These are phyloP conservation scores for Claviceps arundinis DNA, from an alignment of 2,329 filamentous ascomycete species.

Conservation along the genomic window DNA sequence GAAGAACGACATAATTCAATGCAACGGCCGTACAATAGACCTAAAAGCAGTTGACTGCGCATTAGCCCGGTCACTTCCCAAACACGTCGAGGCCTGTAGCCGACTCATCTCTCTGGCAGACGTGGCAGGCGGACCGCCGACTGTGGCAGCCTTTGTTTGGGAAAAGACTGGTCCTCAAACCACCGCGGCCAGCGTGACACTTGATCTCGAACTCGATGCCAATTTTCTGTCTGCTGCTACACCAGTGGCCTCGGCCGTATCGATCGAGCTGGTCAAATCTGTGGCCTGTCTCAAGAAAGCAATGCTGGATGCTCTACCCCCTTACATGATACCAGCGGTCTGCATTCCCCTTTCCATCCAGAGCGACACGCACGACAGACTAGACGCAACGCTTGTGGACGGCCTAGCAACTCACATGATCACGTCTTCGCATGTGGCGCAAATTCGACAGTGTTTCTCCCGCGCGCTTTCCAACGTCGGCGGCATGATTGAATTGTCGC, in stretches of 20 bases:
- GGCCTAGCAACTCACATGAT: not conserved
- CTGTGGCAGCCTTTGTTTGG: not conserved
- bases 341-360: not conserved
- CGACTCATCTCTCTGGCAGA: conserved; percentile 11
- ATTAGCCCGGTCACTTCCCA: conserved; percentile 11
- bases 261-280: conserved; percentile 10
- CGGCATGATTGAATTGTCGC: not conserved
- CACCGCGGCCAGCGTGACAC: not conserved
- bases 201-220: conserved; percentile 5
- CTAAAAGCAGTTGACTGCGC: conserved; percentile 12
- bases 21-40: conserved; percentile 14
- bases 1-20: conserved; percentile 11
- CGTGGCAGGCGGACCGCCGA: not conserved
- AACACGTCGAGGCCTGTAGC: conserved; percentile 5
- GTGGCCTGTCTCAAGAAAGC: conserved; percentile 13
- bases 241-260: conserved; percentile 8
- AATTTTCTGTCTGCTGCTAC: conserved; percentile 2
- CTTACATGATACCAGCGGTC: conserved; percentile 12
- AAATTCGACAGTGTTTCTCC: not conserved
- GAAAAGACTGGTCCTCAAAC: not conserved
- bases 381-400: conserved; percentile 34
- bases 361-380: not conserved
- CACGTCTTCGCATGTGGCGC: not conserved
- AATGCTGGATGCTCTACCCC: conserved; percentile 13
- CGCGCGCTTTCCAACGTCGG: not conserved